A percentile compares a stretch with the other conserved stretches of the same genome.
Conservation (phyloP, 129 eudicot genomes). For the Tagetes erecta region DNA sequence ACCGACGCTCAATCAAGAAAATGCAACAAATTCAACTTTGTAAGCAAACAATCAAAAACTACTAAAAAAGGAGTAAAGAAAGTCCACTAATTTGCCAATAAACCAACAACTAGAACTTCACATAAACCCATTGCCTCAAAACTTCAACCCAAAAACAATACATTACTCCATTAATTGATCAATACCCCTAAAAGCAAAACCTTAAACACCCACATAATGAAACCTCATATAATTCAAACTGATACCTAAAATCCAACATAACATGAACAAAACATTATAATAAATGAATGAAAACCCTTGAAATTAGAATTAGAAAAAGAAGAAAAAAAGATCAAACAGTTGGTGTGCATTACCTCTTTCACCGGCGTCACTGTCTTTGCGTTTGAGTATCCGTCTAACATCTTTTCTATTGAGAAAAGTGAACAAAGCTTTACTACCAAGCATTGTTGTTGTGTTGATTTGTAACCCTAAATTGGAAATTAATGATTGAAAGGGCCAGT, state of each 20-base stretch:
- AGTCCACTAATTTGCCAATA: neutral
- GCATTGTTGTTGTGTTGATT: slow-evolving; percentile 14
- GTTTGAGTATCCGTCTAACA: slow-evolving; percentile 81
- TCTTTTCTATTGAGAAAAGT: slow-evolving; percentile 62
- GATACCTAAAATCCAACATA: neutral
- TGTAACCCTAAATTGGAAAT: slow-evolving; percentile 9
- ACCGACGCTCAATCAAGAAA: neutral
- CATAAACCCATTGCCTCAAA: neutral
- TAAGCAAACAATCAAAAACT: slow-evolving; percentile 7
- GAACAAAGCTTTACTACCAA: slow-evolving; percentile 53
- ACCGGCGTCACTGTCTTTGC: slow-evolving; percentile 96
- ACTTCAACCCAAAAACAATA: neutral
- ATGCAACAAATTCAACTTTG: slow-evolving; percentile 5
- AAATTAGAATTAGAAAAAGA: neutral
- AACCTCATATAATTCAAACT: neutral
- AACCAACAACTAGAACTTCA: neutral
- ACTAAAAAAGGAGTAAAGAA: neutral
- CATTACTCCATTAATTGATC: neutral
- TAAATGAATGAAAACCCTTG: neutral
- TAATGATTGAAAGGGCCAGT: neutral
- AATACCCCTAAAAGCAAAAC: neutral
- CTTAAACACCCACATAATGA: neutral
- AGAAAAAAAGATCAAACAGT: neutral
- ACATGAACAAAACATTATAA: neutral
- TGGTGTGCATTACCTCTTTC: slow-evolving; percentile 51